Base-by-base conservation (phyloP, 768 basidiomycete genomes). In the Termitomyces sp. region DNA sequence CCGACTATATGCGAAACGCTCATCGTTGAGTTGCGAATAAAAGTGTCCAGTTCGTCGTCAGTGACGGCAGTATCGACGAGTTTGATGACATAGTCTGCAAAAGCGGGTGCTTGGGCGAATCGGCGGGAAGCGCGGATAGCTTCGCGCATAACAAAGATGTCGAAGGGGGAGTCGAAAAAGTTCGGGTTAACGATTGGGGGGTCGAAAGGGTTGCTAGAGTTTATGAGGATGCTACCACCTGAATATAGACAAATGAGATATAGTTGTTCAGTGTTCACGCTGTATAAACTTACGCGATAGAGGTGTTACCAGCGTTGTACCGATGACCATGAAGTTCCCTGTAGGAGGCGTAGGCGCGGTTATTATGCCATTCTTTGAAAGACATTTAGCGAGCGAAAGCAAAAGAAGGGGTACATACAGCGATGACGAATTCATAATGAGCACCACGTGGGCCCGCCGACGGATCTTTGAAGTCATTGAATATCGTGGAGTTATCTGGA, bases 111-210 rank as follows among this genome's bases (percentile, higher is more conserved):
- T 32, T 64, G 48, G 27, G 64, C 55, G 49, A 74, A 70, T 4
- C 62, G 62, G 10, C 62, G 60, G 9, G 60, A 61, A 7, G 63
- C 52, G 43, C 66, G 64, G 53, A 74, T 64, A 14, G 66, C 70
- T 52, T 66, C 60, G 5, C 62, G 61, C 68, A 73, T 68, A 31
- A 62, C 62, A 31, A 62, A 57, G 42, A 68, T 51, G 59, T 72
- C 72, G 55, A 67, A 65, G 3, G 58, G 56, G 10, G 67, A 66
- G 32, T 49, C 61, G 39, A 78, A 69, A 68, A 82, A 78, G 58
- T 76, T 74, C 4, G 79, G 79, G 62, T 84, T 74, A 66, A 84
- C 76, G n/a, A 65, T 46, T 0, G 82, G 81, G 20, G 64, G 54
- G 49, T 70, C 71, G 67, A 81, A 82, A 16, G 78, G 70, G 61